Evolutionary conservation across 2,329 filamentous ascomycete genomes (phyloP).

Genomic region (Scedosporium apiospermum): DNA sequence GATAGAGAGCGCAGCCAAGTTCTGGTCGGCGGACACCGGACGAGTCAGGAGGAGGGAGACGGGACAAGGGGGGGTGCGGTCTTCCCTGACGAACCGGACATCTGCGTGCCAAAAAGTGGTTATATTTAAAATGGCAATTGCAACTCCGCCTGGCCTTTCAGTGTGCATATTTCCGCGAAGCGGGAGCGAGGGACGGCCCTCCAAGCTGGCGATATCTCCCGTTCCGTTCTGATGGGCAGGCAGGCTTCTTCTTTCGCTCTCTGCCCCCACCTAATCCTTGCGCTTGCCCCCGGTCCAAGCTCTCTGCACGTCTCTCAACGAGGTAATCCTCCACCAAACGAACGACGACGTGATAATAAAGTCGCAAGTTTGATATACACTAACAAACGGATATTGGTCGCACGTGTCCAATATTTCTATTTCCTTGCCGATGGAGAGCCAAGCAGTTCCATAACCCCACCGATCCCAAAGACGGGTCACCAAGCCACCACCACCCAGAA

Average conservation of each 20-base stretch:
- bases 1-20: too few relatives aligned
- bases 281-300: background rate
- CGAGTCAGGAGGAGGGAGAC: background rate
- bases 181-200: slow-evolving; percentile 1
- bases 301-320: background rate
- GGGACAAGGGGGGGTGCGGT: background rate
- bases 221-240: background rate
- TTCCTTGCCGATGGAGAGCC: background rate
- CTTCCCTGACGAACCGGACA: background rate
- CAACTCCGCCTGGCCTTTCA: too few relatives aligned
- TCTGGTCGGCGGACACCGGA: background rate
- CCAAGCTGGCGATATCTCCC: background rate
- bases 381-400: background rate
- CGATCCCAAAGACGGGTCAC: background rate
- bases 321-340: background rate
- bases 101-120: too few relatives aligned
- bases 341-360: background rate
- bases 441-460: background rate
- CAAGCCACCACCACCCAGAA: background rate
- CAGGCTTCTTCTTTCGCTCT: background rate
- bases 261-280: background rate
- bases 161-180: too few relatives aligned
- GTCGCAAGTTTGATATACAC: background rate
- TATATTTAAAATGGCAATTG: too few relatives aligned
- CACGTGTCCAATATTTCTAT: background rate